Base-by-base conservation (phyloP, 1,284 basidiomycete species). In the Stygiomarasmius scandens region DNA sequence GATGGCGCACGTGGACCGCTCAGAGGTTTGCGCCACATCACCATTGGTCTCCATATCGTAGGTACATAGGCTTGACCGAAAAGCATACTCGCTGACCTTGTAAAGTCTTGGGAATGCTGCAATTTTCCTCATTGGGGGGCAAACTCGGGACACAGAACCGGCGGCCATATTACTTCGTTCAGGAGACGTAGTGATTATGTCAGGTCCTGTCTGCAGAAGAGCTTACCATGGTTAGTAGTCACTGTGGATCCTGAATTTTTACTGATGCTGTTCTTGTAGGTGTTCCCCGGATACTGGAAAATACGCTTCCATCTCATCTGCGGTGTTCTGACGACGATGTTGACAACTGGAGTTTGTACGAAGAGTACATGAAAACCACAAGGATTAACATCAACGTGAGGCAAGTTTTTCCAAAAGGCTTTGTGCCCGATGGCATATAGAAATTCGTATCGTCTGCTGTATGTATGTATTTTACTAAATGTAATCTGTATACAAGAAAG, bases 1-100 rank as follows among this genome's bases (percentile, higher is more conserved):
- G 23, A 96, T 96, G 89, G 95, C 85, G 0, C 95, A 97, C 67
- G 92, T 96, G 36, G 95, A 97, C 73, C 89, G 92, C 22, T 93
- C 93, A 19, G 95, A 97, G 70, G 79, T 92, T 16, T 92, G 87
- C 67, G 88, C 84, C 50, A 95, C 86, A 32, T 92, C 92, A 1
- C 95, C 95, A 0, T 81, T 97, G 0, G 92, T 96, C 2, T 96
- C 93, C 0, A 85, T 97, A 49, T 96, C 94, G 92, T 95, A 64
- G 67, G 87, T 71, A 2, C 55, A n/a, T 36, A 34, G 48, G 2
- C 14, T 36, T 10, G 24, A 32, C 10, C 34, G 24, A n/a, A 11
- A 23, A n/a, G 16, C 49, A 19, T 36, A 38, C 24, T 16, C 14
- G 50, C 19, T 48, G 23, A 16, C 4, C 19, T 11, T 41, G 20